Evolutionary conservation across 2,329 filamentous ascomycete genomes (phyloP), one percentile per base, ranked within the genome.

Genomic region (Aspergillus sp.): DNA sequence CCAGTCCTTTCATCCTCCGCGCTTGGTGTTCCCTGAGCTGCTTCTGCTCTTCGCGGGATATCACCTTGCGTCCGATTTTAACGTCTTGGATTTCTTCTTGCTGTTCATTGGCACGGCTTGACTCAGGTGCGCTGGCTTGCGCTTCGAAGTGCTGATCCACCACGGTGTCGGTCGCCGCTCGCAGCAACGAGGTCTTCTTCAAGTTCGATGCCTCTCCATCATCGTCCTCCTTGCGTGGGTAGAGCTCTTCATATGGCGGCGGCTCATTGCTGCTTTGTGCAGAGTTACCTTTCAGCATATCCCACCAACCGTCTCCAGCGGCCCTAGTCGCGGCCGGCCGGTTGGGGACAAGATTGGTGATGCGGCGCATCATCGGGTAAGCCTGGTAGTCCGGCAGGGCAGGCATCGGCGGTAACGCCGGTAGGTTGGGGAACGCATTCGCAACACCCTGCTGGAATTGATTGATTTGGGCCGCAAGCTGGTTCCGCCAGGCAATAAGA

Each of bases 221-320:
- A 14, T 45, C 45, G 17, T 44, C 37, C 19, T 55, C 55, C 15
- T 60, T 52, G 25, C 55, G 53, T 4, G 82, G 83, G 53, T 78
- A 91, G 16, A 91, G 74, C 29, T 88, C 84, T 33, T 86, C 78
- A 43, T 91, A 91, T 0, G 84, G 74, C 7, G 84, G 84, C 6
- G 82, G 82, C 19, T 73, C 67, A 3, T 68, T 63, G 7, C 73
- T 59, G 24, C 61, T 62, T 13, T 60, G 64, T 11, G 63, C 47
- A 24, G 60, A 56, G 32, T 61, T 60, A 6, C 64, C 64, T 19
- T 75, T 75, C 27, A 80, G 70, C 16, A 80, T 61, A 49, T 81
- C 78, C 74, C 78, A 83, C 79, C 80, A 83, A 38, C 71, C 58
- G 37, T 68, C 63, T 33, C 57, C 52, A 29, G 46, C 52, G 10